Conservation (phyloP, 169 alveolate genomes). For the Plasmodium sp. region DNA sequence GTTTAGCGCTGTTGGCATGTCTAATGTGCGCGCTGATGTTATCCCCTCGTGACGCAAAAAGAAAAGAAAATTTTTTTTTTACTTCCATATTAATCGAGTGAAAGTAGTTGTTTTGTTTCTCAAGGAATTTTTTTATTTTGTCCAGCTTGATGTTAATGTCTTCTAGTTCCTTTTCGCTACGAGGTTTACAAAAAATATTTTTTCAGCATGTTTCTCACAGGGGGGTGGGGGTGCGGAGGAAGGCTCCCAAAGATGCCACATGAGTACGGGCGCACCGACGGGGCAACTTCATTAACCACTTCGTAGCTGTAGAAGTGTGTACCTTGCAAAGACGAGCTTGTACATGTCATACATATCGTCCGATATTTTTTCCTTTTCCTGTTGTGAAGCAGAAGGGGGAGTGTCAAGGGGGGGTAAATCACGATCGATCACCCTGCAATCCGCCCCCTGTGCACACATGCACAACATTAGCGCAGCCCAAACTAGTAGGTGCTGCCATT, state of each 20-base stretch:
- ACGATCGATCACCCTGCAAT: background rate
- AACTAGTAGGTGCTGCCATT: background rate
- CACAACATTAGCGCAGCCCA: background rate
- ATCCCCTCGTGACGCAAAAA: background rate
- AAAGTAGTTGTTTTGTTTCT: conserved; percentile 65
- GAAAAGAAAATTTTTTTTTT: background rate
- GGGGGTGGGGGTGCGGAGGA: background rate
- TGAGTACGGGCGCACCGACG: background rate
- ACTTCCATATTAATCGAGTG: conserved; percentile 74
- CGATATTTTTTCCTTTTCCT: conserved; percentile 64
- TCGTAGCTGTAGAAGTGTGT: background rate
- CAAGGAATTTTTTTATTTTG: conserved; percentile 50
- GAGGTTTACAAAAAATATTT: background rate
- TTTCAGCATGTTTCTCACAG: background rate
- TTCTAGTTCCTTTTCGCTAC: conserved; percentile 59
- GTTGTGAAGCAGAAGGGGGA: background rate
- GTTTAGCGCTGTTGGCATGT: background rate
- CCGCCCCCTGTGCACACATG: background rate
- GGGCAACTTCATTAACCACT: background rate
- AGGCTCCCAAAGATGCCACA: background rate
- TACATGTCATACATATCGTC: conserved; percentile 54
- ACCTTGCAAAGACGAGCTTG: conserved; percentile 67
- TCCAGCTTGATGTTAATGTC: conserved; percentile 62
- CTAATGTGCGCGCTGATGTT: background rate
- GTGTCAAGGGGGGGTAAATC: background rate